Conservation (phyloP, 768 basidiomycete species). For the Inosperma sp. region DNA sequence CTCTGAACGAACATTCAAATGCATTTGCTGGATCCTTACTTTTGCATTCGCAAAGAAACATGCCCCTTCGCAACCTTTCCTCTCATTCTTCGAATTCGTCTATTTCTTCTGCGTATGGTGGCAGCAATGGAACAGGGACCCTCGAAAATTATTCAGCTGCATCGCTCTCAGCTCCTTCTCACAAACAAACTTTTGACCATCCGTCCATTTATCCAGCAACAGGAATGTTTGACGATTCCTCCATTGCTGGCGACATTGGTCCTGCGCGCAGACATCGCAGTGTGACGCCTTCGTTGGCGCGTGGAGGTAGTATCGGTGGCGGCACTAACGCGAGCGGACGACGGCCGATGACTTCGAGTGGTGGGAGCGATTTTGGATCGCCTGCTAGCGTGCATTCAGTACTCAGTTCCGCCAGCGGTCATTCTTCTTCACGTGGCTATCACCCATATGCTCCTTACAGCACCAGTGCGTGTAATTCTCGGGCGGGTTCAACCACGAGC, state of each 20-base stretch:
- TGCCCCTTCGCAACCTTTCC: conserved; percentile 17
- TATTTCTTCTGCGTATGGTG: conserved; percentile 26
- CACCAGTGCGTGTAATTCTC: conserved; percentile 25
- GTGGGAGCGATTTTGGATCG: conserved; percentile 35
- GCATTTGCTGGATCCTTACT: conserved; percentile 22
- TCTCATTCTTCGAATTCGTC: conserved; percentile 13
- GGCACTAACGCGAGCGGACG: conserved; percentile 29
- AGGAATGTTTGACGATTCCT: conserved; percentile 32
- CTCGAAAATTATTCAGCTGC: conserved; percentile 32
- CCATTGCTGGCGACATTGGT: conserved; percentile 39
- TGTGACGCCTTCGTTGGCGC: conserved; percentile 65
- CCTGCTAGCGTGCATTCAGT: conserved; percentile 29
- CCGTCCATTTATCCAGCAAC: conserved; percentile 45
- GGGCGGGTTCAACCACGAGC: conserved; percentile 40
- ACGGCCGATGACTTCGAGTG: conserved; percentile 44
- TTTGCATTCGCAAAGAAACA: conserved; percentile 21
- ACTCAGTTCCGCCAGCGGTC: conserved; percentile 28
- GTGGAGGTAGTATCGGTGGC: conserved; percentile 31
- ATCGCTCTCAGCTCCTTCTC: conserved; percentile 63
- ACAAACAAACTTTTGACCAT: conserved; percentile 65
- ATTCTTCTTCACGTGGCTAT: conserved; percentile 39
- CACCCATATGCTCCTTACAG: conserved; percentile 51
- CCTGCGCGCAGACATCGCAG: conserved; percentile 68
- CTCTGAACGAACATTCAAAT: conserved; percentile 37
- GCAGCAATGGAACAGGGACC: conserved; percentile 16